Percentiles rank a stretch among this genome's conserved stretches.
Conservation (phyloP, 257 asterid genomes). For the Rhazya stricta region DNA sequence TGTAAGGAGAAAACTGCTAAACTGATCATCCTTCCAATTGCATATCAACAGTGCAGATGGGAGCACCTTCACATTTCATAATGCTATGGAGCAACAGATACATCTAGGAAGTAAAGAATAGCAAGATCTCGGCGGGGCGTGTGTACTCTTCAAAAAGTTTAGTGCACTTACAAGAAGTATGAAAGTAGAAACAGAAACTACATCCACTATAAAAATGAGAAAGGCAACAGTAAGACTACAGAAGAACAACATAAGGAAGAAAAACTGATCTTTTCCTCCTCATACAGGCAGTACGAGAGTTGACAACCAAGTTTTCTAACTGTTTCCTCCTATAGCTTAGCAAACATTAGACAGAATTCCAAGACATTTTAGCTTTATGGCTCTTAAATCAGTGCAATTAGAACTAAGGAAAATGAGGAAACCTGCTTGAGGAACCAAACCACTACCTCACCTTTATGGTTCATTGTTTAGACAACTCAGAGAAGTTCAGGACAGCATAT, state of each 20-base stretch:
- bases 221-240: not conserved
- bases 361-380: not conserved
- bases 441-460: not conserved
- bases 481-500: not conserved
- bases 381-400: not conserved
- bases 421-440: not conserved
- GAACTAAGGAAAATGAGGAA: not conserved
- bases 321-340: not conserved
- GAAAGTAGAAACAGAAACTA: too few relatives aligned
- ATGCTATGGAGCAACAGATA: not conserved
- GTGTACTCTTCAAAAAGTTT: too few relatives aligned
- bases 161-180: too few relatives aligned
- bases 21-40: not conserved
- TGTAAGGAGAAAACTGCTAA: constrained; percentile 16
- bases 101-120: not conserved
- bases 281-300: too few relatives aligned
- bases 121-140: not conserved
- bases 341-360: not conserved
- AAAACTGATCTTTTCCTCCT: not conserved
- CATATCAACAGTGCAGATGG: not conserved
- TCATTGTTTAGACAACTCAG: not conserved
- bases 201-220: not conserved
- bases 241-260: not conserved
- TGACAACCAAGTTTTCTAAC: too few relatives aligned
- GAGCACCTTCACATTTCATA: not conserved